Evolutionary conservation across 2,329 filamentous ascomycete species (phyloP).

Genomic region (Colletotrichum cereale): DNA sequence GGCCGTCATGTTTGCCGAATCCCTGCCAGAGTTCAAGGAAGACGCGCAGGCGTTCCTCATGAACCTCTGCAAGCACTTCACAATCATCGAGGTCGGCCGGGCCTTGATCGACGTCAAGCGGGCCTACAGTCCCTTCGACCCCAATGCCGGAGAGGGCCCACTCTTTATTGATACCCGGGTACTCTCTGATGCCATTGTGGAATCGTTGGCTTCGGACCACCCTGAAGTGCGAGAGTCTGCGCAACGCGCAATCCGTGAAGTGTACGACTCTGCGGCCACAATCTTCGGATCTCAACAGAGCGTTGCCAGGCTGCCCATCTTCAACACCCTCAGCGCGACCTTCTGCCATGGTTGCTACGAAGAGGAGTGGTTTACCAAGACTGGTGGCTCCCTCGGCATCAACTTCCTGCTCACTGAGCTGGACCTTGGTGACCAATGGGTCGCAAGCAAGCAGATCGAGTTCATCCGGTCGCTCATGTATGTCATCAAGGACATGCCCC

Average conservation of each 20-base stretch:
- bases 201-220: slow-evolving; percentile 89
- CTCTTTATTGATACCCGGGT: slow-evolving; percentile 88
- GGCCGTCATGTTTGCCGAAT: slow-evolving; percentile 86
- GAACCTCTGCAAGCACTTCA: slow-evolving; percentile 90
- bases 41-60: slow-evolving; percentile 81
- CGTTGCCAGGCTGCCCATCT: slow-evolving; percentile 84
- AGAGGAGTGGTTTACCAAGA: slow-evolving; percentile 99
- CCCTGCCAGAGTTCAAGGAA: slow-evolving; percentile 82
- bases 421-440: slow-evolving; percentile 86
- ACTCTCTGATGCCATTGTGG: slow-evolving; percentile 89
- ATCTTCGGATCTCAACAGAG: slow-evolving; percentile 83
- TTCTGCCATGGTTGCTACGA: slow-evolving; percentile 97
- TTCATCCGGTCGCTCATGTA: slow-evolving; percentile 94
- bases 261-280: slow-evolving; percentile 80
- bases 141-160: slow-evolving; percentile 86
- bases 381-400: slow-evolving; percentile 91
- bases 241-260: slow-evolving; percentile 80
- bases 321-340: slow-evolving; percentile 82
- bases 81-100: slow-evolving; percentile 88
- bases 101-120: slow-evolving; percentile 87
- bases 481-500: slow-evolving; percentile 98
- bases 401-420: slow-evolving; percentile 87
- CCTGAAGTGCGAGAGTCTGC: slow-evolving; percentile 84
- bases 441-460: slow-evolving; percentile 85
- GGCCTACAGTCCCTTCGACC: slow-evolving; percentile 82